These are phyloP conservation scores for Cucurbita moschata DNA, from an alignment of 306 rosid genomes.

Conservation along the genomic window DNA sequence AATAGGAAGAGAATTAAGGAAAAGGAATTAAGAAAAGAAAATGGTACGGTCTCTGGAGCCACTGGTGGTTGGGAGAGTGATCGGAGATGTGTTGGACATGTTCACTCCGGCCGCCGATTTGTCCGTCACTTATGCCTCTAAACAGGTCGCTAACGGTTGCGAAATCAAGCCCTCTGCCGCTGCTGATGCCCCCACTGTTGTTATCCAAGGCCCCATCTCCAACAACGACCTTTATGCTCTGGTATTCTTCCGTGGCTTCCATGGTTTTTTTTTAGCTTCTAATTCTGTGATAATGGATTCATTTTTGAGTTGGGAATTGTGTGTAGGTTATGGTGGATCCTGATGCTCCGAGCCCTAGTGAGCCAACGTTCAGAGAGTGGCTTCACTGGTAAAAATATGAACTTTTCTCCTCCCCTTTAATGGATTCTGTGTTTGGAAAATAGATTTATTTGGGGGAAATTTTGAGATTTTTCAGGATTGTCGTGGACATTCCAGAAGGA, in stretches of 20 bases:
- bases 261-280: background rate
- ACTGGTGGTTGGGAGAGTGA: slow-evolving; percentile 19
- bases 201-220: slow-evolving; percentile 8
- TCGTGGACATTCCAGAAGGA: slow-evolving; percentile 20
- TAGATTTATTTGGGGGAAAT: background rate
- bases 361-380: slow-evolving; percentile 22
- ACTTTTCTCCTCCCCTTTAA: background rate
- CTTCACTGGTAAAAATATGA: slow-evolving; percentile 12
- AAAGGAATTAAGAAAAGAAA: background rate
- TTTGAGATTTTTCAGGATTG: slow-evolving; percentile 9
- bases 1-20: background rate
- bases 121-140: slow-evolving; percentile 11
- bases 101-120: slow-evolving; percentile 13
- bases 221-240: slow-evolving; percentile 9
- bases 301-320: background rate
- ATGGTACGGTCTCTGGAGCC: slow-evolving; percentile 19
- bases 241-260: background rate
- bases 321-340: slow-evolving; percentile 25
- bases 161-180: slow-evolving; percentile 18
- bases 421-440: background rate
- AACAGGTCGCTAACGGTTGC: slow-evolving; percentile 20
- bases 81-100: slow-evolving; percentile 24
- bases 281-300: background rate
- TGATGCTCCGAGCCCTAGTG: slow-evolving; percentile 28
- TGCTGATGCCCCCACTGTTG: slow-evolving; percentile 9